Conservation (phyloP, 164 flowering plant species). For the Platanus orientalis region DNA sequence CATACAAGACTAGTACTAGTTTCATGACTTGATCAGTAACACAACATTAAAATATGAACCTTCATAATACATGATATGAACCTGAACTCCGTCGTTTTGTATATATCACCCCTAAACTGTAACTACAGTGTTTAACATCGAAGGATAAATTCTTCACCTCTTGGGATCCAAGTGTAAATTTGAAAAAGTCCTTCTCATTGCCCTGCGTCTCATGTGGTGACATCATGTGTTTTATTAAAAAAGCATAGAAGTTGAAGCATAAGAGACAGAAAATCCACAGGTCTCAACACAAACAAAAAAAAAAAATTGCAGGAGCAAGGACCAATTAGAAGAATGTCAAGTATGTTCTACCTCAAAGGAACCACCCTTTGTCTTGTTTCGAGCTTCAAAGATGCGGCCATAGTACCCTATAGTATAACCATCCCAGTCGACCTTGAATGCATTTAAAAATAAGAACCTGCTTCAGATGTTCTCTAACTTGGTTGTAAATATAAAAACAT, state of each 20-base stretch:
- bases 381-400: slow-evolving; percentile 98
- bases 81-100: not conserved
- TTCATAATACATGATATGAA: not conserved
- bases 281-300: too few relatives aligned
- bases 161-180: slow-evolving; percentile 72
- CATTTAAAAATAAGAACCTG: slow-evolving; percentile 12
- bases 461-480: slow-evolving; percentile 7
- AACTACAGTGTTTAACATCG: not conserved
- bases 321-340: slow-evolving; percentile 2
- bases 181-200: slow-evolving; percentile 81
- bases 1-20: not conserved
- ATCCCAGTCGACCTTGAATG: slow-evolving; percentile 86
- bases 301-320: too few relatives aligned
- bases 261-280: not conserved
- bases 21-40: not conserved
- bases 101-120: too few relatives aligned
- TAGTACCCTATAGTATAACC: slow-evolving; percentile 97
- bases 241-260: not conserved
- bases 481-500: slow-evolving; percentile 2
- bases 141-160: slow-evolving; percentile 40
- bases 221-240: not conserved
- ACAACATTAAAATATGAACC: not conserved
- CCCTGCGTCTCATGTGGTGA: slow-evolving; percentile 48
- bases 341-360: slow-evolving; percentile 68
- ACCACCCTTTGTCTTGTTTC: slow-evolving; percentile 97